Evolutionary conservation across 1,284 basidiomycete species (phyloP), one percentile per base, ranked within the genome.

Genomic region (Ganoderma multipileum): DNA sequence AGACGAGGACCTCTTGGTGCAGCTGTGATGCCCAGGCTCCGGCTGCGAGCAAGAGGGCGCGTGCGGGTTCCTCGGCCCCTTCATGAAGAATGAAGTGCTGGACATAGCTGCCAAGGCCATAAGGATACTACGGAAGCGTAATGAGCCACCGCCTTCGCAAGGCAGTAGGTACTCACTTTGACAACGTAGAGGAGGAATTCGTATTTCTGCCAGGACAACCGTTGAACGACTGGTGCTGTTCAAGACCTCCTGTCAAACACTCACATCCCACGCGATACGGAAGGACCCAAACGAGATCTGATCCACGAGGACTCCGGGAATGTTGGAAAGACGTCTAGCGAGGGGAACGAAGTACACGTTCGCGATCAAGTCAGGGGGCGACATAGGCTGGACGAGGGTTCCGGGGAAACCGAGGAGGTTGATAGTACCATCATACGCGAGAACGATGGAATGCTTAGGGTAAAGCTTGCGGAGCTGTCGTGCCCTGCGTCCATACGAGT

Each of bases 1-100:
- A 95, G 5, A 95, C 90, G 84, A 91, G 90, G 66, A 95, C 87
- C 72, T 93, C 91, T 14, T 92, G 81, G 58, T 91, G 87, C 18
- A 89, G 78, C 23, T 84, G 82, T 44, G 89, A 79, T 3, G 80
- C 72, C 80, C 83, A 91, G 14, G 84, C 76, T 0, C 89, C 88
- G 6, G 83, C 82, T 2, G 85, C 82, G 26, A 89, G 76, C 5
- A 95, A 78, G 11, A 94, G 81, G 2, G 84, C 76, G n/a, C 88
- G 83, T 3, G 84, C 80, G 1, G 82, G 82, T 14, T 85, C 83
- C 64, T 90, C 85, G 0, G 86, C 82, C 14, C 90, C 88, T 36
- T 91, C 83, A 69, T 92, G 88, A 23, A 93, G 80, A 60, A 93
- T 78, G 74, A 85, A 90, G 61, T 83, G 81, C 63, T 85, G 80